Evolutionary conservation across 2,329 filamentous ascomycete genomes (phyloP).

Genomic region (Exophiala aquamarina): DNA sequence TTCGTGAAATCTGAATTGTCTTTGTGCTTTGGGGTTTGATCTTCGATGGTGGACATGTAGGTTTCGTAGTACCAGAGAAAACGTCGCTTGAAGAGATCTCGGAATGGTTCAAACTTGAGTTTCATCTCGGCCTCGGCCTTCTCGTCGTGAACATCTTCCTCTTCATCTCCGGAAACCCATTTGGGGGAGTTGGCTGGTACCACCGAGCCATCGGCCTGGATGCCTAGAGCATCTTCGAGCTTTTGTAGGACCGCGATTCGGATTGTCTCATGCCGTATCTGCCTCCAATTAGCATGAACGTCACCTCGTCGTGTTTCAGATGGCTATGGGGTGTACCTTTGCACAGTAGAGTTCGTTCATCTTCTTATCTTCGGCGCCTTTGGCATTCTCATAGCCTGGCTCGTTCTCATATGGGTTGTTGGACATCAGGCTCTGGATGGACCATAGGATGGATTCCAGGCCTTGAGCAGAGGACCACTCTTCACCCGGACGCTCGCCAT

Average conservation of each 20-base stretch:
- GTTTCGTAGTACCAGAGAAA: constrained; percentile 96
- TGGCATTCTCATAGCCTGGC: constrained; percentile 82
- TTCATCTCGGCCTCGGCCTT: constrained; percentile 47
- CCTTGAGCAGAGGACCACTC: constrained; percentile 97
- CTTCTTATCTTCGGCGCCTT: constrained; percentile 67
- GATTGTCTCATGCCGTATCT: constrained; percentile 90
- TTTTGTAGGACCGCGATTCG: constrained; percentile 83
- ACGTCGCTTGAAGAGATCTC: constrained; percentile 83
- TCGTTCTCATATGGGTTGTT: constrained; percentile 94
- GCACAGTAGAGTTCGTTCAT: constrained; percentile 72
- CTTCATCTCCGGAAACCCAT: constrained; percentile 32
- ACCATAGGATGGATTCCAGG: constrained; percentile 88
- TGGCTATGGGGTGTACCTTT: too few species aligned
- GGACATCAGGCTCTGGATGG: constrained; percentile 95
- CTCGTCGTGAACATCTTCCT: constrained; percentile 42
- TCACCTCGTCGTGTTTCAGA: too few species aligned
- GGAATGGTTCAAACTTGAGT: constrained; percentile 78
- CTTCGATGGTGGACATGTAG: constrained; percentile 71
- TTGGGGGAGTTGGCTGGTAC: constrained; percentile 26
- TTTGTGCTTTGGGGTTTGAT: constrained; percentile 61
- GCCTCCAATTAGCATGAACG: constrained; percentile 5
- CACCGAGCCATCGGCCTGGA: constrained; percentile 55
- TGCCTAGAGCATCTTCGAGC: constrained; percentile 73
- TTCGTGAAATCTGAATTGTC: constrained; percentile 66
- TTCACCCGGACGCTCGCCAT: constrained; percentile 76